A percentile compares a stretch with the other conserved stretches of the same genome.
These are phyloP conservation scores for Cladosporium sp. DNA, from an alignment of 2,329 filamentous ascomycete genomes.

Conservation along the genomic window DNA sequence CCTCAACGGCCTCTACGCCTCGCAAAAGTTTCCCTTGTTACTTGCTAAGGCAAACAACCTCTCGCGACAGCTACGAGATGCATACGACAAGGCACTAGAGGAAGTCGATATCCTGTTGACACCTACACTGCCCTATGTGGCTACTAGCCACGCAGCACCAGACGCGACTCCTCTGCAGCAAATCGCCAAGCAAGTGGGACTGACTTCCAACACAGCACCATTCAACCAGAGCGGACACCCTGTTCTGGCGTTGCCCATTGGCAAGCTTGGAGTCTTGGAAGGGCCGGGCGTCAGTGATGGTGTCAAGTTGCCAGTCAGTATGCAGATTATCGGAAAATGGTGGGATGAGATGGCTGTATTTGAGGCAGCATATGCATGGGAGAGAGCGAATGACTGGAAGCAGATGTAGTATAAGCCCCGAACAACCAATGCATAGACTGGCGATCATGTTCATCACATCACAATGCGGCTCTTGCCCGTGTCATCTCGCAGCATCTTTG, in stretches of 20 bases:
- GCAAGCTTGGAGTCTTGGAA: slow-evolving; percentile 46
- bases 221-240: slow-evolving; percentile 51
- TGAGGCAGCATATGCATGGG: slow-evolving; percentile 45
- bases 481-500: too few species aligned
- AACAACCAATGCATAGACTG: too few species aligned
- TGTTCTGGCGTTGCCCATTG: slow-evolving; percentile 44
- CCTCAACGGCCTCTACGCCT: slow-evolving; percentile 49
- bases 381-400: slow-evolving; percentile 45
- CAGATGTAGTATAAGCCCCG: slow-evolving; percentile 15
- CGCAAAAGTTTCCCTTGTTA: slow-evolving; percentile 42
- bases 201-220: slow-evolving; percentile 53
- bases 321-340: slow-evolving; percentile 37
- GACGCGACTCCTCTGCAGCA: slow-evolving; percentile 42
- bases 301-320: slow-evolving; percentile 30
- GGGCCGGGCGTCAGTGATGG: slow-evolving; percentile 29
- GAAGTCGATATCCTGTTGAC: slow-evolving; percentile 45
- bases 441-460: too few species aligned
- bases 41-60: slow-evolving; percentile 46
- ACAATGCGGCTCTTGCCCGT: too few species aligned
- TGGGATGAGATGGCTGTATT: slow-evolving; percentile 50
- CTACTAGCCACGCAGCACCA: slow-evolving; percentile 39
- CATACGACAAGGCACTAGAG: slow-evolving; percentile 42
- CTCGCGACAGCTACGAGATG: slow-evolving; percentile 41
- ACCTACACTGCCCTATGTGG: slow-evolving; percentile 46
- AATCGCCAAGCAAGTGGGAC: slow-evolving; percentile 50